Base-by-base conservation (phyloP, 2,329 filamentous ascomycete species). In the Exophiala xenobiotica region DNA sequence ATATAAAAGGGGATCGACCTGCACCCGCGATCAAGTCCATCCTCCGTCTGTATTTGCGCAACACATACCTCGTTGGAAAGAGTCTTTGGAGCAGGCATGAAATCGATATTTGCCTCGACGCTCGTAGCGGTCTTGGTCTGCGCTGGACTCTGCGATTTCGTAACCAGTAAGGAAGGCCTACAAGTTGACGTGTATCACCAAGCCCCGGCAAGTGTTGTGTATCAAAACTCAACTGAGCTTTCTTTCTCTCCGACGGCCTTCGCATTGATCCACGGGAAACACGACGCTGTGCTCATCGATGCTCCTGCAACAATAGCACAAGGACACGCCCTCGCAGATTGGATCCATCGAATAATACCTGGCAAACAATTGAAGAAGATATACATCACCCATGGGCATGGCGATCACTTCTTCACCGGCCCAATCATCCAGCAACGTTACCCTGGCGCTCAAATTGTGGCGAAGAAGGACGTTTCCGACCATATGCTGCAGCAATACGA, bases 371-470 rank as follows among this genome's bases (percentile, higher is more conserved):
- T 74, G 0, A 58, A 54, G 4, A 65, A 65, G 24, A 67, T 73
- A 18, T 73, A 72, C 57, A 66, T 72, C 42, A 74, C 70, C 0
- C 70, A 73, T 40, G 68, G 68, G 16, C 70, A 74, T 41, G 70
- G 64, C 6, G 70, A 73, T 56, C 71, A 75, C 56, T 74, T 63
- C 53, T 68, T 72, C 45, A 67, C 68, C 41, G 52, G 67, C 11
- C 50, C 64, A 0, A 38, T 60, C 5, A 45, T 73, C 3, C 22
- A 57, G 2, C 51, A 63, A 9, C 61, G 60, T 1, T 74, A 65
- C 26, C 68, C 70, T 0, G 61, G 57, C 16, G 47, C 51, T 0
- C 38, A 20, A 1, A 37, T 51, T 6, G 27, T 65, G 9, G 61
- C 60, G 6, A 65, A 59, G 0, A 16, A 48, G 4, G 57, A 53